A percentile compares a stretch with the other conserved stretches of the same genome.
These are phyloP conservation scores for Ophiobolus disseminans DNA, from an alignment of 2,329 filamentous ascomycete species.

Conservation along the genomic window DNA sequence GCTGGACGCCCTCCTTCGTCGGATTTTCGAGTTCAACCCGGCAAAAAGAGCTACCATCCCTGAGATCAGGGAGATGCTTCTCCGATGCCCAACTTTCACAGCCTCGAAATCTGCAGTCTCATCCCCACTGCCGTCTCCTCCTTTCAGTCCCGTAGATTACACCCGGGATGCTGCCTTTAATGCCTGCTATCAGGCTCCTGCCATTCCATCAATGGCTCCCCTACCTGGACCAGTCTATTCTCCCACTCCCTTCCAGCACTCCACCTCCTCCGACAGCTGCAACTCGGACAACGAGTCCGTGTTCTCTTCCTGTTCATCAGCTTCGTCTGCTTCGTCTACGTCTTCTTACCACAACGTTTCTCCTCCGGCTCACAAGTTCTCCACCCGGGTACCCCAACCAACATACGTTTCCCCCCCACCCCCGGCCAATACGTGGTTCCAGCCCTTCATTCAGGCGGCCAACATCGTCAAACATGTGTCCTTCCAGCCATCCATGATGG, in stretches of 20 bases:
- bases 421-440: constrained; percentile 47
- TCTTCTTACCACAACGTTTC: constrained; percentile 45
- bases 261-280: constrained; percentile 47
- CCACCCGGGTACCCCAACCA: constrained; percentile 36
- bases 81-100: constrained; percentile 78
- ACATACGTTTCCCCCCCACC: constrained; percentile 48
- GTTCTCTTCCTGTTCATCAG: constrained; percentile 49
- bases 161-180: constrained; percentile 37
- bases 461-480: constrained; percentile 51
- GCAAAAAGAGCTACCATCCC: constrained; percentile 80
- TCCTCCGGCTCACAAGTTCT: constrained; percentile 35
- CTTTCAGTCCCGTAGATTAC: constrained; percentile 52
- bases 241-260: constrained; percentile 39
- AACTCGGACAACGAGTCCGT: constrained; percentile 51
- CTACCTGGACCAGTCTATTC: constrained; percentile 41
- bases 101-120: constrained; percentile 53
- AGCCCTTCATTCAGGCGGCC: constrained; percentile 50
- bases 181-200: constrained; percentile 36
- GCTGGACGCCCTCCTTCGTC: constrained; percentile 83
- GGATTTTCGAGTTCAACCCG: constrained; percentile 88
- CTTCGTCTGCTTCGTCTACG: constrained; percentile 45
- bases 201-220: constrained; percentile 41
- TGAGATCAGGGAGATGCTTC: constrained; percentile 79
- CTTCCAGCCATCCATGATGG: constrained; percentile 49
- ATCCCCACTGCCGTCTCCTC: constrained; percentile 52